Conservation (phyloP, 2,329 filamentous ascomycete species). For the Chaetomiaceae sp. region DNA sequence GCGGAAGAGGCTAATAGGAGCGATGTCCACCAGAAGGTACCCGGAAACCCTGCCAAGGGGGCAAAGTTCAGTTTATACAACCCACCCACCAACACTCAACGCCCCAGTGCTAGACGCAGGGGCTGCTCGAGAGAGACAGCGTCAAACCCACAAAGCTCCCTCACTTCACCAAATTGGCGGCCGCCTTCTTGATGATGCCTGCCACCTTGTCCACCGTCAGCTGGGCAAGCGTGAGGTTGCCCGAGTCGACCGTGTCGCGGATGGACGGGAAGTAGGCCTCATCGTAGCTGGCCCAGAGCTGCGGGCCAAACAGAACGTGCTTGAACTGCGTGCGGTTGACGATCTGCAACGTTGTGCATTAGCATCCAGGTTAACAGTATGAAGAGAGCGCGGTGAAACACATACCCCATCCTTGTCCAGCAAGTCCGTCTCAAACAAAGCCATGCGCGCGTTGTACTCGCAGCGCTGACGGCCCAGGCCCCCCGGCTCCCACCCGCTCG, state of each 20-base stretch:
- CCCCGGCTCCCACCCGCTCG: conserved; percentile 70
- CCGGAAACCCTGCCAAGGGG: too few relatives aligned
- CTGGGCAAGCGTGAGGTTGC: conserved; percentile 64
- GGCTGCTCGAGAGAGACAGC: background rate
- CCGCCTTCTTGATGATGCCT: conserved; percentile 57
- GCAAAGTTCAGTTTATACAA: too few relatives aligned
- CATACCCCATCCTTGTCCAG: conserved; percentile 78
- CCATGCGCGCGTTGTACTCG: conserved; percentile 73
- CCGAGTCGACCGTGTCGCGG: conserved; percentile 66
- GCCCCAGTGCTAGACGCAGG: too few relatives aligned
- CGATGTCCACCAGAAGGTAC: too few relatives aligned
- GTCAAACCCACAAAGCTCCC: background rate
- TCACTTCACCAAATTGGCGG: conserved; percentile 25
- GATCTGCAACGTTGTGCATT: conserved; percentile 52
- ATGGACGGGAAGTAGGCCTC: conserved; percentile 75
- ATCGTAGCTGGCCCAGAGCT: conserved; percentile 58
- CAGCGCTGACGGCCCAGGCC: conserved; percentile 61
- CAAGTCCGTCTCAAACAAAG: conserved; percentile 73
- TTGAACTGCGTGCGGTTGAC: conserved; percentile 89
- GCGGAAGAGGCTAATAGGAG: too few relatives aligned
- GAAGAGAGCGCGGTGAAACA: conserved; percentile 24
- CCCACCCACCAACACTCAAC: too few relatives aligned
- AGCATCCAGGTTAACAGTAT: background rate
- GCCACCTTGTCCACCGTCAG: conserved; percentile 66
- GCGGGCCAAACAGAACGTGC: conserved; percentile 82